These are phyloP conservation scores for Talaromyces proteolyticus DNA, from an alignment of 495 filamentous ascomycete genomes.

Conservation along the genomic window DNA sequence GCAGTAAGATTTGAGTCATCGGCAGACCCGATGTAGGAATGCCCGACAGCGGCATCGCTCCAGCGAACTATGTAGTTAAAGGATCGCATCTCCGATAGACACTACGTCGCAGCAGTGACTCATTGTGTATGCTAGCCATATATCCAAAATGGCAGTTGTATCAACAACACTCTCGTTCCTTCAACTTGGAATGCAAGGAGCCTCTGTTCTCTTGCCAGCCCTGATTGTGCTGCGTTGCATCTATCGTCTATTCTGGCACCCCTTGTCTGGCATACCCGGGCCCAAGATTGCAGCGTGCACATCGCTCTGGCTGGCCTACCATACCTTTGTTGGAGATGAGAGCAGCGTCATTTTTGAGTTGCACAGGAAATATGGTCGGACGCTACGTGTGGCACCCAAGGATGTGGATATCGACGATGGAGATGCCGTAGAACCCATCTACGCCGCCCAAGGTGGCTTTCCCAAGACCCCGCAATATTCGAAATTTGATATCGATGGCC, in stretches of 20 bases:
- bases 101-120: no score
- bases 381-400: constrained; percentile 43
- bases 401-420: constrained; percentile 39
- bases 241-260: constrained; percentile 25
- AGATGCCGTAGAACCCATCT: constrained; percentile 37
- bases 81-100: no score
- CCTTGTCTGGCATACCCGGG: constrained; percentile 30
- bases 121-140: no score
- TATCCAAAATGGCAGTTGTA: no score
- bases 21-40: no score
- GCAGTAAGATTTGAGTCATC: no score
- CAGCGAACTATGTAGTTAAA: no score
- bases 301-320: constrained; percentile 35
- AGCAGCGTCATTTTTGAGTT: constrained; percentile 23
- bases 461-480: constrained; percentile 37
- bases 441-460: constrained; percentile 39
- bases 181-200: no score
- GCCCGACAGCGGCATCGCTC: no score
- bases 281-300: constrained; percentile 30
- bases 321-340: constrained; percentile 36
- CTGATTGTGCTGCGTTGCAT: constrained; percentile 7
- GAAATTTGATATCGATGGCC: constrained; percentile 48
- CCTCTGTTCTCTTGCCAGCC: neutral
- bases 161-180: no score
- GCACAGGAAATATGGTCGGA: constrained; percentile 35